Percentiles rank a stretch among this genome's conserved stretches.
These are phyloP conservation scores for Tetrapisispora iriomotensis DNA, from an alignment of 805 yeast species.

Conservation along the genomic window DNA sequence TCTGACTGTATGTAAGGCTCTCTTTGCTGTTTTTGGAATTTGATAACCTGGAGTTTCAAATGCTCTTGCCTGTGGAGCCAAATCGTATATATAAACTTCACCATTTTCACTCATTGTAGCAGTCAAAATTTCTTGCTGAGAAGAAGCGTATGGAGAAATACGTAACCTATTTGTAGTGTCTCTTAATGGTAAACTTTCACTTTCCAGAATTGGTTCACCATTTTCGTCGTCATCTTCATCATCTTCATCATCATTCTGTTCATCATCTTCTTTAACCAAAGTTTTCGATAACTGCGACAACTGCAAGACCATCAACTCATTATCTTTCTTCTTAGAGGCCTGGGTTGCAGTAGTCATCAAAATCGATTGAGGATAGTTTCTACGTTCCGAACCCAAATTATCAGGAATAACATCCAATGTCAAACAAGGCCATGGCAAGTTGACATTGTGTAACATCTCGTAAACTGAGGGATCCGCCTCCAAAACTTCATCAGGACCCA, in stretches of 20 bases:
- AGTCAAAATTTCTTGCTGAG: slow-evolving; percentile 63
- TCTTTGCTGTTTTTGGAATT: slow-evolving; percentile 66
- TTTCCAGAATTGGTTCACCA: slow-evolving; percentile 78
- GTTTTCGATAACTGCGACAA: slow-evolving; percentile 77
- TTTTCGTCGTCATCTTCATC: slow-evolving; percentile 66
- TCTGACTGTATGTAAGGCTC: slow-evolving; percentile 73
- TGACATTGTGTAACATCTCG: slow-evolving; percentile 91
- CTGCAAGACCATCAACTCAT: slow-evolving; percentile 78
- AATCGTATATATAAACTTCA: slow-evolving; percentile 76
- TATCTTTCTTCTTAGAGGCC: slow-evolving; percentile 77
- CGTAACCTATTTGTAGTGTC: slow-evolving; percentile 85
- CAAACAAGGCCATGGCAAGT: slow-evolving; percentile 94
- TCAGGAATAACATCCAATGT: slow-evolving; percentile 88
- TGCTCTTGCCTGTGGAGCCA: slow-evolving; percentile 68
- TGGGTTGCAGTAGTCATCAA: slow-evolving; percentile 89
- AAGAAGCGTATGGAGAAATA: slow-evolving; percentile 64
- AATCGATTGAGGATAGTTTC: slow-evolving; percentile 79
- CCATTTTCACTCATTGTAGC: slow-evolving; percentile 88
- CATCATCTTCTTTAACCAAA: slow-evolving; percentile 71
- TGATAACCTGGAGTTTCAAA: slow-evolving; percentile 81
- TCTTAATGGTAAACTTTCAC: slow-evolving; percentile 65
- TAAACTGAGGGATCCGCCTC: slow-evolving; percentile 96
- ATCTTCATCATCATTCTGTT: slow-evolving; percentile 62
- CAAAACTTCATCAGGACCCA: slow-evolving; percentile 90
- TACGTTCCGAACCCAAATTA: slow-evolving; percentile 74